A percentile compares a stretch with the other conserved stretches of the same genome.
These are phyloP conservation scores for Pseudozyma tsukubaensis DNA, from an alignment of 1,284 basidiomycete species.

Conservation along the genomic window DNA sequence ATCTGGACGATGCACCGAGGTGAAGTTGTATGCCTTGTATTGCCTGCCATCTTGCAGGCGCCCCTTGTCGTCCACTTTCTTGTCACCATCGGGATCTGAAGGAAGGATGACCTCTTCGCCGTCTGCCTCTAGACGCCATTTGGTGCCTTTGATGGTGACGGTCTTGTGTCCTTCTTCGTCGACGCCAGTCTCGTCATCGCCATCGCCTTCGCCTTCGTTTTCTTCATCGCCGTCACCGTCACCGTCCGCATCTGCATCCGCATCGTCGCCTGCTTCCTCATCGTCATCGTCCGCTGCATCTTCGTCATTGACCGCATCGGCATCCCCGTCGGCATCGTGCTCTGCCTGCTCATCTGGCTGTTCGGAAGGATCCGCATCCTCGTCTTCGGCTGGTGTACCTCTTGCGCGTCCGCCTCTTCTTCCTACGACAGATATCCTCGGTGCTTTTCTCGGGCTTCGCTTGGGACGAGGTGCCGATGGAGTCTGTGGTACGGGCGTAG, in stretches of 20 bases:
- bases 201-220: slow-evolving; percentile 22
- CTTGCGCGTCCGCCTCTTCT: slow-evolving; percentile 14
- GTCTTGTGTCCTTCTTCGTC: slow-evolving; percentile 71
- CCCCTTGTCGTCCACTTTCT: slow-evolving; percentile 88
- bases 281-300: slow-evolving; percentile 22
- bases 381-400: slow-evolving; percentile 23
- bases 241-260: slow-evolving; percentile 12
- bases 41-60: slow-evolving; percentile 85
- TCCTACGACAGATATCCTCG: slow-evolving; percentile 24
- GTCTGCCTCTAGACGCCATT: slow-evolving; percentile 82
- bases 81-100: slow-evolving; percentile 86
- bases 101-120: slow-evolving; percentile 88
- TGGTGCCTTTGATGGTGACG: slow-evolving; percentile 80
- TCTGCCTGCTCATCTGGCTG: slow-evolving; percentile 22
- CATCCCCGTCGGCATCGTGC: slow-evolving; percentile 14
- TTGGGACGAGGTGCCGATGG: slow-evolving; percentile 15
- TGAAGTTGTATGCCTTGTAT: slow-evolving; percentile 89
- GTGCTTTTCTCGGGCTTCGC: slow-evolving; percentile 25
- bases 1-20: slow-evolving; percentile 80
- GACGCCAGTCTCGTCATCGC: slow-evolving; percentile 31
- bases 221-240: slow-evolving; percentile 16
- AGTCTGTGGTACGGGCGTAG: slow-evolving; percentile 32
- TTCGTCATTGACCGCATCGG: not conserved
- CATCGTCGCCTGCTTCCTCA: slow-evolving; percentile 21
- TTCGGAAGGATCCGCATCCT: slow-evolving; percentile 7